Evolutionary conservation across 2,329 filamentous ascomycete genomes (phyloP), one percentile per base, ranked within the genome.

Genomic region (Endocalyx cinctus): DNA sequence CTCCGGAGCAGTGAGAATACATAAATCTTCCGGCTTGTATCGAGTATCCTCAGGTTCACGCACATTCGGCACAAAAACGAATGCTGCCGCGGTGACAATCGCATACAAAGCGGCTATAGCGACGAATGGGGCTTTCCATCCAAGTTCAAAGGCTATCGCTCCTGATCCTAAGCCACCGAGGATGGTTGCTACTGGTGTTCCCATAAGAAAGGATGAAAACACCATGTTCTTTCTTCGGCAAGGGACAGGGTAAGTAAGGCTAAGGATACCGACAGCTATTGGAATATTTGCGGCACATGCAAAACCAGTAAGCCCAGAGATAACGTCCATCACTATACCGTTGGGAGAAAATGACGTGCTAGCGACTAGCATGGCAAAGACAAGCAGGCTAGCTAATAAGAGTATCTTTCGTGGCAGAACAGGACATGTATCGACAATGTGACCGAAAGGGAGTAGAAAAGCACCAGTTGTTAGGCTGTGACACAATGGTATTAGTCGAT

Each of bases 151-250:
- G 26, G 51, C 47, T n/a, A 57, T 41, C 7, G 44, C 50, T 10
- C 57, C 57, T 5, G 54, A 55, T 17, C 52, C 52, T n/a, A 58
- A 36, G 13, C 57, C 53, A 7, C 57, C 57, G 16, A 59, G 46
- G 16, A 59, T 51, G 5, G 53, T 56, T 4, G 54, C 54, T 10
- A 49, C 43, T 8, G 54, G 51, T 2, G 51, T 57, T 10, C 57
- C 57, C 48, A 55, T 55, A 18, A 58, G 46, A 33, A 59, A 56
- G 17, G 55, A 51, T 3, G 54, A 54, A 30, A 58, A 58, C 12
- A 53, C 52, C 23, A 56, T 38, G 27, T 57, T 57, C 33, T 51
- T 53, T 20, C 55, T 54, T 10, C 51, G 54, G 6, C 54, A 57
- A 10, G 54, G 42, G 8, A 42, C 36, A 10, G 51, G 48, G 31